phyloP scores from a whole-genome alignment of 805 yeast genomes.

The Metschnikowia baotianmanensis region DNA sequence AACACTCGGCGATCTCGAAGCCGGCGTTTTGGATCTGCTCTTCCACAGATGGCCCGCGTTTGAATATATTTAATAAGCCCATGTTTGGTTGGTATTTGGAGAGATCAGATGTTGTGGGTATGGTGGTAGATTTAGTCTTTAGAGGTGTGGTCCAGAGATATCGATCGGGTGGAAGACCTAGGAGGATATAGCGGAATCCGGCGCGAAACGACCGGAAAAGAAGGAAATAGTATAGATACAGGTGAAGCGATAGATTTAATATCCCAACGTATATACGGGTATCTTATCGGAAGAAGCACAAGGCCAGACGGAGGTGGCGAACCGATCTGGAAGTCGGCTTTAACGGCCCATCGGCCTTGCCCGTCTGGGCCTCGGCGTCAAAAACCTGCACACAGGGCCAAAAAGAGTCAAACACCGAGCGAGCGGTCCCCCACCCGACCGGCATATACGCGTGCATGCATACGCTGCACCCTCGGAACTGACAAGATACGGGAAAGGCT shows the following conservation, averaged over 20 bases:
- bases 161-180: too few species aligned
- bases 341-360: too few species aligned
- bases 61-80: constrained; percentile 16
- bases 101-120: neutral
- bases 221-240: too few species aligned
- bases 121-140: neutral
- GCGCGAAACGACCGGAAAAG: too few species aligned
- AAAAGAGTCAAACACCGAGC: neutral
- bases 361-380: neutral
- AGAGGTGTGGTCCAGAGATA: too few species aligned
- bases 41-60: constrained; percentile 14
- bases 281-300: neutral
- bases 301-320: neutral
- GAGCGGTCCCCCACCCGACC: neutral
- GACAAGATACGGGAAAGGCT: too few species aligned
- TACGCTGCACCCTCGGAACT: too few species aligned
- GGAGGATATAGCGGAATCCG: too few species aligned
- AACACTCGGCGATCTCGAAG: constrained; percentile 44
- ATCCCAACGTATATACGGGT: too few species aligned
- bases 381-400: neutral
- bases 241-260: too few species aligned
- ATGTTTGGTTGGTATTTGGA: neutral
- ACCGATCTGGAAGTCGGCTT: too few species aligned
- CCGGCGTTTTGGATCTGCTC: constrained; percentile 19
- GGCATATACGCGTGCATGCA: too few species aligned